Base-by-base conservation (phyloP, 2,329 filamentous ascomycete species). In the Polychaeton citri region DNA sequence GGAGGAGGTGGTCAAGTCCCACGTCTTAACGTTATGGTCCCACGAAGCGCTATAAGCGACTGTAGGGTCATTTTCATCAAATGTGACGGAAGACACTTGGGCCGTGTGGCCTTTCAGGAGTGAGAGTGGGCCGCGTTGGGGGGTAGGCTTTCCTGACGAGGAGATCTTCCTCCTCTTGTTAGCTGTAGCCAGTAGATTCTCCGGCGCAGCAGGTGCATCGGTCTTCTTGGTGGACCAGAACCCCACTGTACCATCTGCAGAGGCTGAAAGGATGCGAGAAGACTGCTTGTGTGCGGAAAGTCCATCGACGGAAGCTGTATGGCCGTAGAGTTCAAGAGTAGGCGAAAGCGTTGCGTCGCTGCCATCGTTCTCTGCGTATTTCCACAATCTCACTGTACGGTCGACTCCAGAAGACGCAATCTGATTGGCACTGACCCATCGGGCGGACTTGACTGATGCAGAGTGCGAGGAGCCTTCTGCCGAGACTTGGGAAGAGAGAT, bases 31-130 rank as follows among this genome's bases (percentile, higher is more conserved):
- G 1, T 82, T 82, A 66, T 94, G 87, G 64, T 98, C 92, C 64
- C 83, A 81, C 13, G 86, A 93, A 16, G 79, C 76, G 1, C 85
- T 88, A 67, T 98, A 96, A 32, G 82, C 88, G 28, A 95, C 84
- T 10, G 84, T 94, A 8, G 77, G 63, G 60, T 96, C 88, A 36
- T 75, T 70, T 4, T 79, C 79, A 60, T 93, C 84, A 65, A 98
- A 96, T 33, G 85, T 71, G 24, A 80, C 81, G 36, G 79, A 81
- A 1, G 82, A 83, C 31, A 87, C 84, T 31, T 81, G 72, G 8
- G 76, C 71, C 38, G 74, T 73, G 69, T 95, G 80, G 36, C 76
- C 73, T 12, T 72, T 63, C 39, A 94, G 71, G 36, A 92, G 66
- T 28, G 77, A 69, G 5, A 96, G 67, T 4, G 88, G 77, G 1